Conservation (phyloP, 1,284 basidiomycete species). For the Cutaneotrichosporon curvatum region DNA sequence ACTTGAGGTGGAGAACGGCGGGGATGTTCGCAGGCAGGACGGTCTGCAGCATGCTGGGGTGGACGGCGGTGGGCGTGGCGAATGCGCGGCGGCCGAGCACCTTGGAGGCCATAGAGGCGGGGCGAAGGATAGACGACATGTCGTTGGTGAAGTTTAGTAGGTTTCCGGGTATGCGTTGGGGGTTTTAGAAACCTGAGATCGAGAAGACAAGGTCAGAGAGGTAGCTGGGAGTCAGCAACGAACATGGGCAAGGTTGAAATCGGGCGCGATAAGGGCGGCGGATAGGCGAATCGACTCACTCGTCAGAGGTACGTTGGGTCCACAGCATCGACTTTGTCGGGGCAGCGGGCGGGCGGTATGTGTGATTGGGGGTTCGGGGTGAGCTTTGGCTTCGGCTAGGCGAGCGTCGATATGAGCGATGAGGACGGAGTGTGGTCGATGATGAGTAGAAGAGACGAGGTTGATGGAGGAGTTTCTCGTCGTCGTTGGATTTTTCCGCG, state of each 20-base stretch:
- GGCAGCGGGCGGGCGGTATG: neutral
- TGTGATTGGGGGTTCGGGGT: too few species aligned
- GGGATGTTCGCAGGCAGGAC: slow-evolving; percentile 52
- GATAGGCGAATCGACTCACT: too few species aligned
- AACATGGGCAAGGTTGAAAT: too few species aligned
- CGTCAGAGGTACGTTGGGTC: slow-evolving; percentile 45
- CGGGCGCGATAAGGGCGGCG: too few species aligned
- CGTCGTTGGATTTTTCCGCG: too few species aligned
- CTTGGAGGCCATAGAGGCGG: slow-evolving; percentile 1
- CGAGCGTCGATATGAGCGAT: too few species aligned
- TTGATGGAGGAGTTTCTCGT: too few species aligned
- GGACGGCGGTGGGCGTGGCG: slow-evolving; percentile 19
- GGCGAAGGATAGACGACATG: slow-evolving; percentile 19
- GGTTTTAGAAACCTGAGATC: slow-evolving; percentile 23
- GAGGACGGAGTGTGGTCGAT: too few species aligned
- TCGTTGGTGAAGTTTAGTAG: neutral
- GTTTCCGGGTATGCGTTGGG: neutral
- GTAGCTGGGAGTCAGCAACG: slow-evolving; percentile 30
- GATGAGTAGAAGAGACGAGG: too few species aligned
- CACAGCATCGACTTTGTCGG: slow-evolving; percentile 35
- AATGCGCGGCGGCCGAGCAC: slow-evolving; percentile 14
- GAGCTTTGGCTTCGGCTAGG: too few species aligned
- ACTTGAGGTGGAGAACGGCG: slow-evolving; percentile 85
- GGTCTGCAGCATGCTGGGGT: slow-evolving; percentile 19
- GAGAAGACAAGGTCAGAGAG: slow-evolving; percentile 43